Base-by-base conservation (phyloP, 31 red algal species). In the Porphyra umbilicalis region DNA sequence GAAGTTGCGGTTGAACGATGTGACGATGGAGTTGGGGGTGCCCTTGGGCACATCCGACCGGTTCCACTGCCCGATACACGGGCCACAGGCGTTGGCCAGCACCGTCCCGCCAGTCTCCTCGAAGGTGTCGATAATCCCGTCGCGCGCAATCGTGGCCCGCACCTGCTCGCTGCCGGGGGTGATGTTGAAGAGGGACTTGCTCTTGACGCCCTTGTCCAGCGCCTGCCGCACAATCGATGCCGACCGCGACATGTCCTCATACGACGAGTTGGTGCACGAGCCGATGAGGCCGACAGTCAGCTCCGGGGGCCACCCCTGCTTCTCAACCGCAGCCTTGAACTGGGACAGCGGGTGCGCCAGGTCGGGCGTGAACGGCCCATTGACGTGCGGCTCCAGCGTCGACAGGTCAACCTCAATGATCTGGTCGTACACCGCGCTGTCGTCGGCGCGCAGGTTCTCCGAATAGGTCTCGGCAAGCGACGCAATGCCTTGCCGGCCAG, bases 41-140 rank as follows among this genome's bases (percentile, higher is more conserved):
- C 97, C 97, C 79, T 97, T 97, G 1, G 92, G 92, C 16, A 99
- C 94, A 85, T 99, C 97, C 37, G 82, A 83, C 2, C 97, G 94
- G 79, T 95, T 97, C 98, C 98, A 99, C 84, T 99, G 98, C 9
- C 98, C 98, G 85, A 99, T 99, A 85, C 98, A 99, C 35, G 98
- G 98, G 29, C 98, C 98, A 79, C 98, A 99, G 1, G 98, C 98
- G 79, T 99, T 99, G 29, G 98, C 98, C 1, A 99, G 79, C 6
- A 99, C 98, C 76, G 89, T 89, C 79, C 91, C 97, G 31, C 97
- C 97, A 75, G 91, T 89, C 42, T 94, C 94, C 14, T 86, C 86
- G 38, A 99, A 95, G 36, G 90, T 93, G 35, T 94, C 85, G 15
- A 99, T 86, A 81, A 97, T 86, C 8, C 97, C 97, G 79, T 99